Percentiles rank a stretch among this genome's conserved stretches.
Evolutionary conservation across 2,329 filamentous ascomycete genomes (phyloP).

Genomic region (Neopestalotiopsis sp.): DNA sequence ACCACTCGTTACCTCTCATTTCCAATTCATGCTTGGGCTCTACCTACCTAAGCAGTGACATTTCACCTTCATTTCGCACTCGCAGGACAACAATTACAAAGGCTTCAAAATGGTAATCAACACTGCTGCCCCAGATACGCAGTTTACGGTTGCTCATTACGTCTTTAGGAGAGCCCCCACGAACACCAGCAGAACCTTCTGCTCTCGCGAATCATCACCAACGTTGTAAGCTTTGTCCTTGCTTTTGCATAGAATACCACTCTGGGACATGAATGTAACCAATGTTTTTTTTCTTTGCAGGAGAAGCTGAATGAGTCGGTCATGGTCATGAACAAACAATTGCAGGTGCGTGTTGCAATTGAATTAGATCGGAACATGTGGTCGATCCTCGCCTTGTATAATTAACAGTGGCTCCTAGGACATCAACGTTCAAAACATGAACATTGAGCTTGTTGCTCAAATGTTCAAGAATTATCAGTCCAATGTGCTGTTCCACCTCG

Average conservation of each 20-base stretch:
- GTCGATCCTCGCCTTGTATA: neutral
- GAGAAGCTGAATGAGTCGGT: conserved; percentile 97
- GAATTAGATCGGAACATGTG: conserved; percentile 23
- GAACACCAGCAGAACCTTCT: conserved; percentile 96
- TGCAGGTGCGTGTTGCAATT: conserved; percentile 64
- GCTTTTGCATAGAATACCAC: neutral
- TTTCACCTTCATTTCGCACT: neutral
- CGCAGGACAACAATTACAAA: neutral
- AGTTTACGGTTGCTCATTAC: neutral
- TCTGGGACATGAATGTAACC: neutral
- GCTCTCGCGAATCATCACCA: conserved; percentile 93
- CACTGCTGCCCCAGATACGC: neutral
- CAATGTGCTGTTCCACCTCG: conserved; percentile 94
- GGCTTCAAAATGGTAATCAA: neutral
- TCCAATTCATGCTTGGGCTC: neutral
- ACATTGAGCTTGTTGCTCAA: conserved; percentile 94
- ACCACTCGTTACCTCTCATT: neutral
- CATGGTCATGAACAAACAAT: conserved; percentile 87
- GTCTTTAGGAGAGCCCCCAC: conserved; percentile 82
- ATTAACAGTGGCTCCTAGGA: conserved; percentile 61
- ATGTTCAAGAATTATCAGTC: conserved; percentile 99
- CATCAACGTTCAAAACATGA: conserved; percentile 99
- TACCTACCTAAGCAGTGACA: neutral
- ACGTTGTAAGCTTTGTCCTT: conserved; percentile 71
- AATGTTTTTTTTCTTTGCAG: conserved; percentile 48